Percentiles rank a stretch among this genome's conserved stretches.
phyloP scores from a whole-genome alignment of 176 grass and related monocot genomes.

The Zoysia pacifica region DNA sequence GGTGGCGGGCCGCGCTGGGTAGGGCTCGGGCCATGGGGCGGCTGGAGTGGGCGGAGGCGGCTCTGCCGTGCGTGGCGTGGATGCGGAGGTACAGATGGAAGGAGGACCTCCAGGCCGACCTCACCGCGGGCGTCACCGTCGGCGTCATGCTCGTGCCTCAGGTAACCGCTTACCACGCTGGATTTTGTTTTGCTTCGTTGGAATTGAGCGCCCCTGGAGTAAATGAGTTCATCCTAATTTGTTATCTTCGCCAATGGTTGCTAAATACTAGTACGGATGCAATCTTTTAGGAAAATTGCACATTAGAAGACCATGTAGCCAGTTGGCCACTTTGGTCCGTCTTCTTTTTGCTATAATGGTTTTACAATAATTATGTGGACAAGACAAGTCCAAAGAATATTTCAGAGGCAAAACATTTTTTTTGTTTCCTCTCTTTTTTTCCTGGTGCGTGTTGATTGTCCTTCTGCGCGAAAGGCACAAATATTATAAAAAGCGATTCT shows the following conservation, averaged over 20 bases:
- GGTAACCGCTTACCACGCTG: constrained; percentile 35
- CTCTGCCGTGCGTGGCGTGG: constrained; percentile 71
- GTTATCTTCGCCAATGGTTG: not conserved
- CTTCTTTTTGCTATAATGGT: not conserved
- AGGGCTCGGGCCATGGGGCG: constrained; percentile 58
- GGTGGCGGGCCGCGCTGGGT: constrained; percentile 30
- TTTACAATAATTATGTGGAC: not conserved
- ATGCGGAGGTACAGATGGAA: constrained; percentile 69
- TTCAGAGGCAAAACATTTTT: not conserved
- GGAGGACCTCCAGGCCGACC: constrained; percentile 74
- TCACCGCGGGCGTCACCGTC: constrained; percentile 86
- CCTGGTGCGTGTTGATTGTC: not conserved
- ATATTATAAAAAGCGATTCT: not conserved
- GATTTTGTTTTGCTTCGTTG: constrained; percentile 21
- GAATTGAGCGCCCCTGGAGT: not conserved
- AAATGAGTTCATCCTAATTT: not conserved
- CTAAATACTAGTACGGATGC: not conserved
- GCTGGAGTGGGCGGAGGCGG: constrained; percentile 57
- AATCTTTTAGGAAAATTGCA: not conserved
- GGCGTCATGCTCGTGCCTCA: constrained; percentile 98
- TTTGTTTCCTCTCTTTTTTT: not conserved
- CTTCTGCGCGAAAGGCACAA: not conserved
- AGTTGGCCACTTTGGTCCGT: not conserved
- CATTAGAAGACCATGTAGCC: not conserved
- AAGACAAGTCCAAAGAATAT: not conserved